phyloP scores from a whole-genome alignment of 805 yeast genomes.

The Suhomyces vadensis region DNA sequence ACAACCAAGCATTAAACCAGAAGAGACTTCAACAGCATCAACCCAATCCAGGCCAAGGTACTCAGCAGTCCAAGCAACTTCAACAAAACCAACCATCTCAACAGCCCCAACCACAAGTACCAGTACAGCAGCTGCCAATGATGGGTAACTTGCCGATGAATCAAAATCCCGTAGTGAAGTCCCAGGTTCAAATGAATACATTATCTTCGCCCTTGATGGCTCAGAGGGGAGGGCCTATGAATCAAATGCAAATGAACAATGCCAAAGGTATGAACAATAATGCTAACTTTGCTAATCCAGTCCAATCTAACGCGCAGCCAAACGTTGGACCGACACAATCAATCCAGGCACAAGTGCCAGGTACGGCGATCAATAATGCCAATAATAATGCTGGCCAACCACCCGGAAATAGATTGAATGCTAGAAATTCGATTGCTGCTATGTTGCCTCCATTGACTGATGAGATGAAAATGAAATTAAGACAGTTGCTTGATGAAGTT shows the following conservation, averaged over 20 bases:
- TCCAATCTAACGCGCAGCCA: constrained; percentile 8
- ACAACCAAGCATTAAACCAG: constrained; percentile 8
- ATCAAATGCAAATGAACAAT: constrained; percentile 10
- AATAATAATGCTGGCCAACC: constrained; percentile 1
- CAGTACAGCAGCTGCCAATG: constrained; percentile 19
- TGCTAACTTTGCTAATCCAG: constrained; percentile 1
- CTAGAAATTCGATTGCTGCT: constrained; percentile 11
- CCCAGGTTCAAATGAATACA: constrained; percentile 16
- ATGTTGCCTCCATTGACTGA: constrained; percentile 47
- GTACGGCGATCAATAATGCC: neutral
- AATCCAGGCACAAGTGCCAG: neutral
- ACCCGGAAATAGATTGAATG: neutral
- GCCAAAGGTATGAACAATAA: constrained; percentile 3
- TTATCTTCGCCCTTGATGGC: constrained; percentile 21
- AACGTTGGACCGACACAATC: constrained; percentile 12
- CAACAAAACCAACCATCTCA: constrained; percentile 6
- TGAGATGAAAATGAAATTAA: constrained; percentile 62
- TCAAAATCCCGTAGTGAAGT: constrained; percentile 15
- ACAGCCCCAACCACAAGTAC: constrained; percentile 2
- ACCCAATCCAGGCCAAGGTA: constrained; percentile 5
- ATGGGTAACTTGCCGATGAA: constrained; percentile 14
- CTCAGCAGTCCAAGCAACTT: constrained; percentile 11
- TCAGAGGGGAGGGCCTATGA: constrained; percentile 13
- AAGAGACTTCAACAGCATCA: constrained; percentile 11
- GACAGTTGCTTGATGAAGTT: constrained; percentile 68